A percentile compares a stretch with the other conserved stretches of the same genome.
Evolutionary conservation across 208 protist species (phyloP).

Genomic region (Trichomonas vaginalis): DNA sequence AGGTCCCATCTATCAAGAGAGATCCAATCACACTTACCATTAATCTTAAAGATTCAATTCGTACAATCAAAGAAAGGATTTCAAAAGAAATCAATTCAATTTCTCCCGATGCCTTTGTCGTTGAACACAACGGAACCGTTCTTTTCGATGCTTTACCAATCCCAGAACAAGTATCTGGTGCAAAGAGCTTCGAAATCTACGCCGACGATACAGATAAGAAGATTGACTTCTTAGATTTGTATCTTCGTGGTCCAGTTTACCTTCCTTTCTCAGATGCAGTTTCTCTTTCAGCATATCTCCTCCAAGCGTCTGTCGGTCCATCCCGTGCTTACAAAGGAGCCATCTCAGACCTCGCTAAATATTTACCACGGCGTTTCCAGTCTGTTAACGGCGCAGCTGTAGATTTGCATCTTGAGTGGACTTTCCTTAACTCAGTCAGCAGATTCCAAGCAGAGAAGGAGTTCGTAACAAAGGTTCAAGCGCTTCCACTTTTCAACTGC

Average conservation of each 20-base stretch:
- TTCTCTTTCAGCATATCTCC: not conserved
- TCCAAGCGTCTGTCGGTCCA: not conserved
- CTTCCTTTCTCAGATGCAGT: not conserved
- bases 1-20: not conserved
- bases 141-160: not conserved
- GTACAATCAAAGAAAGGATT: not conserved
- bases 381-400: not conserved
- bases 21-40: not conserved
- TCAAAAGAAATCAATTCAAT: not conserved
- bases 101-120: not conserved
- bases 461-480: not conserved
- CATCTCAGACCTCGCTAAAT: not conserved
- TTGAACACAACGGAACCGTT: not conserved
- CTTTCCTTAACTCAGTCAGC: not conserved
- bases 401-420: not conserved
- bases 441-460: not conserved
- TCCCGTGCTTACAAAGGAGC: not conserved
- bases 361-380: not conserved
- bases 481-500: not conserved
- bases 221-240: not conserved
- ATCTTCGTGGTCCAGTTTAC: slow-evolving; percentile 5
- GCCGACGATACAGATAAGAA: not conserved
- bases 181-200: not conserved
- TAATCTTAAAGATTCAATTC: not conserved
- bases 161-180: not conserved